Evolutionary conservation across 305 asterid genomes (phyloP).

Genomic region (Fraxinus latifolia): DNA sequence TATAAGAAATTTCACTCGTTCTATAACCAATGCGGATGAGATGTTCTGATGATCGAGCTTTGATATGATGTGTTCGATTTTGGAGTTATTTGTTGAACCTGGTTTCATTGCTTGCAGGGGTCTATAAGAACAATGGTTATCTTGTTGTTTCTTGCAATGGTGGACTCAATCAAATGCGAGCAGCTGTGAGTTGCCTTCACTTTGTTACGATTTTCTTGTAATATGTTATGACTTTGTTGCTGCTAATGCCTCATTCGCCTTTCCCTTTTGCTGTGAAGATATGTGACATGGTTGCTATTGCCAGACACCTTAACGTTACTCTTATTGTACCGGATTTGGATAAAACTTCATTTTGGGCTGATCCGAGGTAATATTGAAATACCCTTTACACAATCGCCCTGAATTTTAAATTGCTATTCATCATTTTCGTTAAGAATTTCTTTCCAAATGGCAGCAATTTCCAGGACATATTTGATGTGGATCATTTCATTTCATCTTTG

Average conservation of each 20-base stretch:
- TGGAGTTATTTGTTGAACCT: slow-evolving; percentile 1
- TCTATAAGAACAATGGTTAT: slow-evolving; percentile 58
- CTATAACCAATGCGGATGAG: neutral
- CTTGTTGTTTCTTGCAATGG: slow-evolving; percentile 74
- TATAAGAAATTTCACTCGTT: neutral
- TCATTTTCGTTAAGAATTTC: neutral
- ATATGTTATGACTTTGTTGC: neutral
- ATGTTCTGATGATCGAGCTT: neutral
- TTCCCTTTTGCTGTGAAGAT: slow-evolving; percentile 40
- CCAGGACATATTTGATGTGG: slow-evolving; percentile 73
- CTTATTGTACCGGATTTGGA: slow-evolving; percentile 71
- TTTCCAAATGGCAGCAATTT: slow-evolving; percentile 57
- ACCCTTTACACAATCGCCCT: neutral
- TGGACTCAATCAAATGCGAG: slow-evolving; percentile 75
- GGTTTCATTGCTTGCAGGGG: slow-evolving; percentile 38
- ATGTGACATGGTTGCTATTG: slow-evolving; percentile 75
- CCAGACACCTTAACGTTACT: slow-evolving; percentile 57
- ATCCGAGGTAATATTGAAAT: slow-evolving; percentile 48
- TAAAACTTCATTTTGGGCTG: slow-evolving; percentile 70
- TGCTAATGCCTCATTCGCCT: slow-evolving; percentile 10
- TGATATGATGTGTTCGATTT: neutral
- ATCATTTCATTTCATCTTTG: slow-evolving; percentile 75
- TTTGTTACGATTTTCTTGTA: slow-evolving; percentile 1
- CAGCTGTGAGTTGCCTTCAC: slow-evolving; percentile 45
- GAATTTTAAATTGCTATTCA: neutral